Base-by-base conservation (phyloP, 2,329 filamentous ascomycete species). In the Trichophyton rubrum region DNA sequence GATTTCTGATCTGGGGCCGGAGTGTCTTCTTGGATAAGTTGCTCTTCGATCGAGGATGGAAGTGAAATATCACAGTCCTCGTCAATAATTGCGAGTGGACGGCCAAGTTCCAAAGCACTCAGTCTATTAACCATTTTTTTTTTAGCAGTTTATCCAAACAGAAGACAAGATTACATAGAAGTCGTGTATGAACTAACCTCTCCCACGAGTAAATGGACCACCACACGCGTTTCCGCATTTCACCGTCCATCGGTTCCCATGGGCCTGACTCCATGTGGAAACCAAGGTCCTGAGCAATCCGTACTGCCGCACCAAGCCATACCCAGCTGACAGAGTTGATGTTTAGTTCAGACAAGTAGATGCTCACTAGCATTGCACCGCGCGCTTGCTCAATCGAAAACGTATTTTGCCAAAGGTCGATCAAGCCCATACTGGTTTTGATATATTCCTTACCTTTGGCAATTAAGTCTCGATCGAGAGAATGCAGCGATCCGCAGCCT, bases 181-280 rank as follows among this genome's bases (percentile, higher is more conserved):
- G 4, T 55, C 6, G 5, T n/a, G n/a, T 6, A 24, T 2, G n/a
- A 3, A 41, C 78, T 69, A 70, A 85, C 84, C 90, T 84, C 74
- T 99, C 93, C 76, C 91, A 85, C 51, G 90, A 84, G 73, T 97
- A 97, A 61, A 96, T 83, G 13, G 89, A 85, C 90, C 93, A 99
- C 92, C 92, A 99, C 1, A 93, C 83, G 60, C 91, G 82, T 63
- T 88, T 84, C 60, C 91, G 84, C 84, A 92, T 90, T 73, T 97
- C 92, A 9, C 83, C 83, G 67, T 96, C 90, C 13, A 95, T 78
- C 0, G 85, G 79, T 1, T 87, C 81, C 80, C 86, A 90, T 0
- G 85, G 80, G 0, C 86, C 86, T 1, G 83, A 82, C 67, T 95
- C 89, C 5, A 82, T 77, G 68, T 96, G 86, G 8, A 97, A 78